Percentiles rank a stretch among this genome's conserved stretches.
Conservation (phyloP, 768 basidiomycete species). For the Amanita exitialis region DNA sequence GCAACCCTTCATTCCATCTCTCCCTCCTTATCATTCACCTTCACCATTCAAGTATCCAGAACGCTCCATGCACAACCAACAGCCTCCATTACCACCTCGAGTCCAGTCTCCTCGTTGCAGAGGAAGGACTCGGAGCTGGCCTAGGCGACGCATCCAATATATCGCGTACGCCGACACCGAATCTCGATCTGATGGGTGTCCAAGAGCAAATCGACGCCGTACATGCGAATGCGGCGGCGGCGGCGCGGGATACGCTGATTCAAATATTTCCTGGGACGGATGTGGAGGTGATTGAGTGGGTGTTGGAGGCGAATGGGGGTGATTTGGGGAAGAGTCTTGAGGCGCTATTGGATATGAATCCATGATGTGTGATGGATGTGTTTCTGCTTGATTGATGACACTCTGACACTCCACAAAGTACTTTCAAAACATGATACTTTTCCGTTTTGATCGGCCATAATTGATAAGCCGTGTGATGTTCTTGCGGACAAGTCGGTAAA, state of each 20-base stretch:
- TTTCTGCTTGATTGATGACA: neutral
- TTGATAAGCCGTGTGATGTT: too few relatives aligned
- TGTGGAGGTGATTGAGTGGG: constrained; percentile 76
- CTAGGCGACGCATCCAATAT: constrained; percentile 19
- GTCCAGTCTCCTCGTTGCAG: constrained; percentile 25
- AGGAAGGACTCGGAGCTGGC: neutral
- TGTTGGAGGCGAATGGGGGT: constrained; percentile 81
- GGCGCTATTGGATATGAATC: constrained; percentile 64
- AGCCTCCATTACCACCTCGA: constrained; percentile 32
- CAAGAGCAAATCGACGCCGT: constrained; percentile 74
- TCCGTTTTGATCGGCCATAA: too few relatives aligned
- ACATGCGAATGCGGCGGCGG: constrained; percentile 61
- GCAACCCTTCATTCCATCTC: constrained; percentile 21
- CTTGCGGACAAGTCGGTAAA: too few relatives aligned
- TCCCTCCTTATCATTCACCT: constrained; percentile 17
- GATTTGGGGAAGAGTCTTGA: constrained; percentile 90
- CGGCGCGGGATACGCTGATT: constrained; percentile 63
- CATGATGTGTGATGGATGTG: constrained; percentile 21
- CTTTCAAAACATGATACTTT: neutral
- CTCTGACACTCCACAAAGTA: neutral
- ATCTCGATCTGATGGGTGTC: constrained; percentile 57
- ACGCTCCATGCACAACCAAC: constrained; percentile 11
- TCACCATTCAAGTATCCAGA: constrained; percentile 7
- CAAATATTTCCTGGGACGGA: constrained; percentile 89
- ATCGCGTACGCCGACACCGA: constrained; percentile 63